Base-by-base conservation (phyloP, 495 filamentous ascomycete species). In the Chlorociboria aeruginascens region DNA sequence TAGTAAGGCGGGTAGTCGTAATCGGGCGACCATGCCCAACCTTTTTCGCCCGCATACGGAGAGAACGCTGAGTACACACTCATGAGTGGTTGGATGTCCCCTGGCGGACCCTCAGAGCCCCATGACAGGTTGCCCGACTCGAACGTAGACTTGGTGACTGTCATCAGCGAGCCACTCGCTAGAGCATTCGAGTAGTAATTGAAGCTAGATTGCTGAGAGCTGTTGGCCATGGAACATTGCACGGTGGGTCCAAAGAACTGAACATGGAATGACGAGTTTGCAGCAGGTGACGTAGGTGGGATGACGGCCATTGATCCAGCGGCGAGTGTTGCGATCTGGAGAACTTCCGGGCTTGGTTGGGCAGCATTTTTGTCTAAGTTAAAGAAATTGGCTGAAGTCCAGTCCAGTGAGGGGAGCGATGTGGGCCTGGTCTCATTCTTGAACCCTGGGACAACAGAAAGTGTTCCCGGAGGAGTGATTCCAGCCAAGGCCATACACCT, bases 201-300 rank as follows among this genome's bases (percentile, higher is more conserved):
- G 12, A 38, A 47, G 20, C 6, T n/a, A 2, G 17, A 11, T 29
- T 38, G 45, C 28, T 47, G 14, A 6, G 33, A 20, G 17, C 8
- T 20, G 32, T 55, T 42, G 28, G 42, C 33, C 16, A n/a, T 8
- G 28, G 31, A 3, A 35, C 33, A 44, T 36, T 51, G 9, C 4
- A 50, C 34, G 2, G 43, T 17, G 12, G 48, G 48, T 6, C 48
- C 48, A 17, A 37, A 37, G 28, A 50, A 51, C 20, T 55, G 20
- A 7, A 40, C 34, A 20, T 35, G 8, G 31, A 46, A 51, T n/a
- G 48, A 46, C 12, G 42, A 45, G 39, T 46, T 51, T 11, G 8
- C 12, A n/a, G 30, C 9, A 14, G 43, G 43, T 20, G 43, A 14
- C 8, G 43, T 17, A 10, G 31, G 14, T 3, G 43, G 43, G 7